A percentile compares a stretch with the other conserved stretches of the same genome.
phyloP scores from a whole-genome alignment of 2,329 filamentous ascomycete species.

The Diaporthe sp. region DNA sequence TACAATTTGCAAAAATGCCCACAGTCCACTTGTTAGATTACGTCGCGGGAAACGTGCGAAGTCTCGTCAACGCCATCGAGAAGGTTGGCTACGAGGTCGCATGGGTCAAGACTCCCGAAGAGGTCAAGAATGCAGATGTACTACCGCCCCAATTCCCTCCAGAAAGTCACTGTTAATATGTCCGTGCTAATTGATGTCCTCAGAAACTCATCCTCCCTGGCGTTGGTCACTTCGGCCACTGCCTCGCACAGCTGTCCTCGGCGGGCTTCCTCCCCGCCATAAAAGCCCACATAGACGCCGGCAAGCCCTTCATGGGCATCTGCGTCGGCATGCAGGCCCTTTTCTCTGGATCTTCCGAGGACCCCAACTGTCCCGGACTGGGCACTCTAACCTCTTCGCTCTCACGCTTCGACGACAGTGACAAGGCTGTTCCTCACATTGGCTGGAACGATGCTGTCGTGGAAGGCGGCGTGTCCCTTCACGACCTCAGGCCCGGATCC shows the following conservation, averaged over 20 bases:
- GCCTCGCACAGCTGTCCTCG: conserved; percentile 84
- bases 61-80: conserved; percentile 97
- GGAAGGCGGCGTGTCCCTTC: conserved; percentile 68
- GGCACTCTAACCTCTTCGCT: conserved; percentile 80
- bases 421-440: conserved; percentile 97
- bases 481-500: conserved; percentile 82
- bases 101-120: conserved; percentile 89
- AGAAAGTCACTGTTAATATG: conserved; percentile 39
- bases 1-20: conserved; percentile 68
- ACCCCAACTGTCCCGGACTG: conserved; percentile 78
- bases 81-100: conserved; percentile 93
- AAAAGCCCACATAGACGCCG: conserved; percentile 83
- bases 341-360: conserved; percentile 88
- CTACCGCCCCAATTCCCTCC: conserved; percentile 43
- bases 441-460: conserved; percentile 95
- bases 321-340: conserved; percentile 95
- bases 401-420: conserved; percentile 79
- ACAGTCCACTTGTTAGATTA: conserved; percentile 87
- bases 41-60: conserved; percentile 95
- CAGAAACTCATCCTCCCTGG: conserved; percentile 96
- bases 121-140: conserved; percentile 89
- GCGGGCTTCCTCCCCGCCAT: conserved; percentile 90
- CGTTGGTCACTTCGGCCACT: conserved; percentile 98
- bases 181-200: conserved; percentile 21
- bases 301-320: conserved; percentile 99